Conservation (phyloP, 345 rosid genomes). For the Microthlaspi erraticum region DNA sequence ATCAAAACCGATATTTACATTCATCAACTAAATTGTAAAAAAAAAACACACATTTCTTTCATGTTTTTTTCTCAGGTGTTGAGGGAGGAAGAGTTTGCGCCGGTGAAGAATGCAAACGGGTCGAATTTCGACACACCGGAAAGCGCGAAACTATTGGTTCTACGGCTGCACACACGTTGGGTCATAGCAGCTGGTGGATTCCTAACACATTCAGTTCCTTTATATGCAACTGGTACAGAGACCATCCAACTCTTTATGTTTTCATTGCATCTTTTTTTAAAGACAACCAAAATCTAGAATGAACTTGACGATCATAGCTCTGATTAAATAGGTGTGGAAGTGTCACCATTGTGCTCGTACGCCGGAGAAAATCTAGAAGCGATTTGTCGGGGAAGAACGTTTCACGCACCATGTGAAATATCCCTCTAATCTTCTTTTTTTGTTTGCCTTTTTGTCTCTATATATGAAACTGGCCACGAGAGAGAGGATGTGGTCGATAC, state of each 20-base stretch:
- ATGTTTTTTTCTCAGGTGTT: slow-evolving; percentile 53
- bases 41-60: too few species aligned
- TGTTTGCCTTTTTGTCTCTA: not conserved
- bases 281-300: not conserved
- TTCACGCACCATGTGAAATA: slow-evolving; percentile 98
- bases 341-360: slow-evolving; percentile 88
- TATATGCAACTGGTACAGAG: slow-evolving; percentile 85
- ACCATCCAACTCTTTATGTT: not conserved
- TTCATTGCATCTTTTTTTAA: not conserved
- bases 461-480: slow-evolving; percentile 22
- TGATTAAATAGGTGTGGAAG: slow-evolving; percentile 81
- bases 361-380: slow-evolving; percentile 94
- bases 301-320: slow-evolving; percentile 12
- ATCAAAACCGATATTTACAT: not conserved
- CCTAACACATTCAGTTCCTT: slow-evolving; percentile 96
- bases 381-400: slow-evolving; percentile 94
- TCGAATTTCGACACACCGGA: slow-evolving; percentile 94
- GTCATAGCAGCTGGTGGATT: slow-evolving; percentile 98
- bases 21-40: not conserved
- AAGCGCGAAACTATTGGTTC: slow-evolving; percentile 83
- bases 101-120: slow-evolving; percentile 93
- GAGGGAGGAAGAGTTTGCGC: slow-evolving; percentile 98
- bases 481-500: not conserved
- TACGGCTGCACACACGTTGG: slow-evolving; percentile 94
- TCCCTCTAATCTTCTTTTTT: slow-evolving; percentile 54